Evolutionary conservation across 257 asterid genomes (phyloP).

Genomic region (Solanum medicagineum): DNA sequence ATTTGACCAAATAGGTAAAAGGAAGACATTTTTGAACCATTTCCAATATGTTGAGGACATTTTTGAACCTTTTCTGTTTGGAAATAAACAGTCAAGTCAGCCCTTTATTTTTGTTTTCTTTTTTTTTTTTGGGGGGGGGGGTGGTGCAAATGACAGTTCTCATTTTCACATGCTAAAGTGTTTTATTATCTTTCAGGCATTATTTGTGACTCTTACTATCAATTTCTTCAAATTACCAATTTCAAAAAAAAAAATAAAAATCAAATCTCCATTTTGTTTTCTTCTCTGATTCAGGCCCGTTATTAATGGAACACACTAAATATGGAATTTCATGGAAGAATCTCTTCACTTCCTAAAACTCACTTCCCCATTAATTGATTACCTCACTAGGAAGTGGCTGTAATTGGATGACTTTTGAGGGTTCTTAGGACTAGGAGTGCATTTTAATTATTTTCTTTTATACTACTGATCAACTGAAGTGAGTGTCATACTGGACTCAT

Average conservation of each 20-base stretch:
- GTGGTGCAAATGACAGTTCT: not conserved
- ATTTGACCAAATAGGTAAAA: too few species aligned
- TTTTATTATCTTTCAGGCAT: not conserved
- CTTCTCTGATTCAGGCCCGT: not conserved
- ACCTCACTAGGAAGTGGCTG: not conserved
- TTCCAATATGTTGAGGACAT: too few species aligned
- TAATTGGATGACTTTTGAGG: not conserved
- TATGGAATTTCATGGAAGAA: not conserved
- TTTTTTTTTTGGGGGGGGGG: not conserved
- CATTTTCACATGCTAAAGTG: not conserved
- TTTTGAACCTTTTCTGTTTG: too few species aligned
- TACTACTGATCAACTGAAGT: not conserved
- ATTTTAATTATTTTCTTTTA: not conserved
- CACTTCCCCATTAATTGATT: not conserved
- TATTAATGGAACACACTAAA: not conserved
- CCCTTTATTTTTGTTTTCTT: not conserved
- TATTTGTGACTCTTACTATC: not conserved
- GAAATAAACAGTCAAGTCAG: not conserved
- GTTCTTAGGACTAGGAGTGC: not conserved
- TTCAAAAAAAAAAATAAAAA: too few species aligned
- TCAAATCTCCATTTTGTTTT: not conserved
- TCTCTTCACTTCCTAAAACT: not conserved
- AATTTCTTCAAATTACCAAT: too few species aligned
- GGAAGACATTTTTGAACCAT: too few species aligned
- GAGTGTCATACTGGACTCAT: not conserved